Conservation (phyloP, 192 early-diverging fungal genomes). For the Chytriomyces sp. region DNA sequence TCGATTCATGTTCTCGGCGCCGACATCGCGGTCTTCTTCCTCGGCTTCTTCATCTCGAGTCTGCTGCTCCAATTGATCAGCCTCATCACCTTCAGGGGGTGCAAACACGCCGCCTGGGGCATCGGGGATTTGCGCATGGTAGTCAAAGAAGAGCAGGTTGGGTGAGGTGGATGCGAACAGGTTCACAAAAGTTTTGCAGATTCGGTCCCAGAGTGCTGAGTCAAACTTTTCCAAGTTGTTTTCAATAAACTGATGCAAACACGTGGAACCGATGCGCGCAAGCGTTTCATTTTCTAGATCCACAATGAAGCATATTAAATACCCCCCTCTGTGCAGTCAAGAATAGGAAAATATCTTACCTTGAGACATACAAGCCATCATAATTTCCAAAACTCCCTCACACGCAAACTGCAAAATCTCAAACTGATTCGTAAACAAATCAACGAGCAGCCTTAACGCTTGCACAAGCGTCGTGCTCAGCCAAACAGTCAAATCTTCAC, state of each 20-base stretch:
- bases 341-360: slow-evolving; percentile 41
- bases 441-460: slow-evolving; percentile 84
- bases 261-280: slow-evolving; percentile 86
- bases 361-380: slow-evolving; percentile 86
- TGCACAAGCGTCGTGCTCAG: slow-evolving; percentile 93
- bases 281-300: slow-evolving; percentile 80
- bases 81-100: slow-evolving; percentile 37
- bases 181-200: slow-evolving; percentile 69
- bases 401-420: slow-evolving; percentile 74
- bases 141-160: slow-evolving; percentile 68
- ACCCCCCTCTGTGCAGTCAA: background rate
- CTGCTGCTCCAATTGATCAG: background rate
- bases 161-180: slow-evolving; percentile 84
- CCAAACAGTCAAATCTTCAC: slow-evolving; percentile 92
- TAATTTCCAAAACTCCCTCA: slow-evolving; percentile 76
- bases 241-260: slow-evolving; percentile 87
- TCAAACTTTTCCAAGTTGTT: slow-evolving; percentile 75
- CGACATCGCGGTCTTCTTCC: slow-evolving; percentile 10
- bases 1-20: slow-evolving; percentile 20
- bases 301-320: too few species aligned
- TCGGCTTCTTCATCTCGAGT: background rate
- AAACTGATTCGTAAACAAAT: slow-evolving; percentile 79
- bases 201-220: slow-evolving; percentile 69
- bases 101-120: slow-evolving; percentile 31
- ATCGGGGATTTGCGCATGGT: slow-evolving; percentile 32